Percentiles rank a stretch among this genome's conserved stretches.
These are phyloP conservation scores for Annulohypoxylon nitens DNA, from an alignment of 495 filamentous ascomycete species.

Conservation along the genomic window DNA sequence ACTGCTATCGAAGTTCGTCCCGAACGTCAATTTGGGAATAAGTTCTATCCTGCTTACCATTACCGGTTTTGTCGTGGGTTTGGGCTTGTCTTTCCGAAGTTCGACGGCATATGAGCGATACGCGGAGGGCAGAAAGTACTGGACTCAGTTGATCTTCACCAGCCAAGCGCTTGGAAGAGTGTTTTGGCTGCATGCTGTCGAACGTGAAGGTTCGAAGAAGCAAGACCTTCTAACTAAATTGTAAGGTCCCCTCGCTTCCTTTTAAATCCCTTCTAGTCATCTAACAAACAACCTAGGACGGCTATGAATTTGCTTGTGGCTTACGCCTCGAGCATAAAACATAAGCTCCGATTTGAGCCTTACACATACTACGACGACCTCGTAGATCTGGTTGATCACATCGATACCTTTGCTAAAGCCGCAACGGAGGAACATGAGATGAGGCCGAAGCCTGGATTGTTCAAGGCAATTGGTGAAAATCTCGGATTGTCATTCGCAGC, in stretches of 20 bases:
- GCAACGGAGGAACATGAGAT: slow-evolving; percentile 69
- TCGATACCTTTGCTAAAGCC: slow-evolving; percentile 77
- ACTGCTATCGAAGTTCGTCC: slow-evolving; percentile 66
- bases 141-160: slow-evolving; percentile 78
- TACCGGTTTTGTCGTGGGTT: slow-evolving; percentile 89
- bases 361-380: slow-evolving; percentile 82
- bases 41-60: slow-evolving; percentile 82
- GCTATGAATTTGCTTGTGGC: slow-evolving; percentile 86
- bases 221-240: slow-evolving; percentile 77
- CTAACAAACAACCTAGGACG: slow-evolving; percentile 60
- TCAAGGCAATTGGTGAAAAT: slow-evolving; percentile 75
- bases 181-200: slow-evolving; percentile 81
- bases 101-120: slow-evolving; percentile 90
- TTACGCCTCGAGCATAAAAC: slow-evolving; percentile 81
- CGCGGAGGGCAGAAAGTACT: slow-evolving; percentile 80
- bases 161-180: slow-evolving; percentile 80
- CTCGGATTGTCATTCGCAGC: slow-evolving; percentile 77
- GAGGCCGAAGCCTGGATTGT: slow-evolving; percentile 61
- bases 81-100: slow-evolving; percentile 84
- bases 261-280: background rate
- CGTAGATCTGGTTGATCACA: slow-evolving; percentile 66
- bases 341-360: slow-evolving; percentile 89
- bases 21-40: slow-evolving; percentile 70
- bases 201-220: slow-evolving; percentile 72
- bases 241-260: slow-evolving; percentile 27